phyloP scores from a whole-genome alignment of 2,329 filamentous ascomycete species.

The Diaporthe vaccinii region DNA sequence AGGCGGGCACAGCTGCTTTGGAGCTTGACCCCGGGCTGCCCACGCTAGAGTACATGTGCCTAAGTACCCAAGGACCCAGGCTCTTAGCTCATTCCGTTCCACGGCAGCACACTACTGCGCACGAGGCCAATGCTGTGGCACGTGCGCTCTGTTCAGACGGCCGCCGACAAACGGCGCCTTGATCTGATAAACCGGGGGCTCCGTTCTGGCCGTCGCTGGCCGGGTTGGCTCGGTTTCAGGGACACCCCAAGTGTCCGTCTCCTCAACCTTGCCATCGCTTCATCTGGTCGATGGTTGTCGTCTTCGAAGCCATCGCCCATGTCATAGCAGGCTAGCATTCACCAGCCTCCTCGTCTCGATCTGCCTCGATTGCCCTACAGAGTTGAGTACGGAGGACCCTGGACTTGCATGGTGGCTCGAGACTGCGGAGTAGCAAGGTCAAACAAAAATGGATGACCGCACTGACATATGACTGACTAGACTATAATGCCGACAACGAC shows the following conservation, averaged over 20 bases:
- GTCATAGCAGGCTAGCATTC: conserved; percentile 9
- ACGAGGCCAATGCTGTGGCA: background rate
- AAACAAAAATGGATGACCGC: background rate
- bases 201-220: background rate
- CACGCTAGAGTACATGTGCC: background rate
- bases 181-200: background rate
- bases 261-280: background rate
- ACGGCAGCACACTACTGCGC: background rate
- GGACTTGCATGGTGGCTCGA: background rate
- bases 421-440: background rate
- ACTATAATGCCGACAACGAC: background rate
- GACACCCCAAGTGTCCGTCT: background rate
- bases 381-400: background rate
- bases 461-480: background rate
- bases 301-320: background rate
- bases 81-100: background rate
- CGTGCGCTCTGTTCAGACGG: background rate
- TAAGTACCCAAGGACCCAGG: background rate
- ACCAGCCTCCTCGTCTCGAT: background rate
- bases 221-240: conserved; percentile 4
- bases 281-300: background rate
- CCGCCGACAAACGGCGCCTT: conserved; percentile 16
- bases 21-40: conserved; percentile 12
- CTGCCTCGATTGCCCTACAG: background rate
- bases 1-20: background rate